Conservation (phyloP, 495 filamentous ascomycete species). For the Xylaria scruposa region DNA sequence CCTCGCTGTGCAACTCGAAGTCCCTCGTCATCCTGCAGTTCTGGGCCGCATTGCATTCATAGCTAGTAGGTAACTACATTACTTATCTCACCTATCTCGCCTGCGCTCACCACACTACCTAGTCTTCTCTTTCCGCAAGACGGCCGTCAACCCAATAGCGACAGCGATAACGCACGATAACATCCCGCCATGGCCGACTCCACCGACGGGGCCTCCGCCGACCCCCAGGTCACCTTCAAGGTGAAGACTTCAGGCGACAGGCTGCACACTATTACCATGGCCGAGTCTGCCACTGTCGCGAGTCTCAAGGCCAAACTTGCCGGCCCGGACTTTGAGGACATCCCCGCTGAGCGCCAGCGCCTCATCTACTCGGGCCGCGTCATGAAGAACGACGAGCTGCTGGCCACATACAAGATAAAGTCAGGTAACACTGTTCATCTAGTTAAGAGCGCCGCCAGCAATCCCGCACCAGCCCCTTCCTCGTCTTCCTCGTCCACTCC, state of each 20-base stretch:
- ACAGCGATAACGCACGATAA: background rate
- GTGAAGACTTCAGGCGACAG: slow-evolving; percentile 89
- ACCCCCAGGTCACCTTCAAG: slow-evolving; percentile 81
- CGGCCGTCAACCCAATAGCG: background rate
- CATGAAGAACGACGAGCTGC: slow-evolving; percentile 87
- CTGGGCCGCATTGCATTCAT: background rate
- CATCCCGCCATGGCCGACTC: slow-evolving; percentile 58
- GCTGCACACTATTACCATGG: slow-evolving; percentile 80
- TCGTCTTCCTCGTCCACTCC: slow-evolving; percentile 58
- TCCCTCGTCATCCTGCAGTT: background rate
- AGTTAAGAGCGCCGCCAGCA: slow-evolving; percentile 94
- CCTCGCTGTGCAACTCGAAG: background rate
- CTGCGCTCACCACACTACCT: background rate
- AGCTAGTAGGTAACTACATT: background rate
- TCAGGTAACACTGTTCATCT: slow-evolving; percentile 94
- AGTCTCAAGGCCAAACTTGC: slow-evolving; percentile 91
- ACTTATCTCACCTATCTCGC: background rate
- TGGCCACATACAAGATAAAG: slow-evolving; percentile 92
- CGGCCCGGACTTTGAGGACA: slow-evolving; percentile 77
- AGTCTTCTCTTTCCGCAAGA: background rate
- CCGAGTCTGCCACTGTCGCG: slow-evolving; percentile 74
- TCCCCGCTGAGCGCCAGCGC: slow-evolving; percentile 85
- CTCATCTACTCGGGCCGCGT: slow-evolving; percentile 98
- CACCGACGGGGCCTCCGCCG: slow-evolving; percentile 53
- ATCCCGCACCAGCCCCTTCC: slow-evolving; percentile 66